Conservation (phyloP, 352 stramenopile genomes). For the Pythium rhizo-oryzae region DNA sequence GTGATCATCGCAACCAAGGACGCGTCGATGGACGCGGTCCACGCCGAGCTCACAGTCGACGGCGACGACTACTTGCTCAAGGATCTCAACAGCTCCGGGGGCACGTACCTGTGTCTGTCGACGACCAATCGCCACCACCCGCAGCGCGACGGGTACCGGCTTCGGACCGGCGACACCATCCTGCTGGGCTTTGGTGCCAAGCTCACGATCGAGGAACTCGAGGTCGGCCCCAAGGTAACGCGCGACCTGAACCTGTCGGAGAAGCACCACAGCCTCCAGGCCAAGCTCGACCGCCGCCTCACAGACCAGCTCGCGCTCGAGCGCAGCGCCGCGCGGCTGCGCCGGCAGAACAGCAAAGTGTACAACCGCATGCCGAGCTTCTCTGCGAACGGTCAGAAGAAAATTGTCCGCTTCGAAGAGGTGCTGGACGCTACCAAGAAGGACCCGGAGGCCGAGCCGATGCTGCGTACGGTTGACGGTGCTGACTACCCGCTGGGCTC, state of each 20-base stretch:
- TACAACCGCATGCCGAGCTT: conserved; percentile 16
- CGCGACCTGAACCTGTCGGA: neutral
- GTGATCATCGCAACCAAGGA: conserved; percentile 58
- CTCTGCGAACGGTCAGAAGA: conserved; percentile 13
- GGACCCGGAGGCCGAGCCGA: conserved; percentile 14
- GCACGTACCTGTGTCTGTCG: conserved; percentile 70
- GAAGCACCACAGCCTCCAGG: conserved; percentile 19
- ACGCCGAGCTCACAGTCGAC: conserved; percentile 59
- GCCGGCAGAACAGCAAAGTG: conserved; percentile 18
- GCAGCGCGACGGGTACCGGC: conserved; percentile 68
- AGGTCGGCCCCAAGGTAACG: conserved; percentile 11
- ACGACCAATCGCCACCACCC: conserved; percentile 68
- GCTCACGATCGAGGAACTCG: conserved; percentile 40
- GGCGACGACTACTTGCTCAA: conserved; percentile 68
- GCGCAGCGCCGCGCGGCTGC: conserved; percentile 8
- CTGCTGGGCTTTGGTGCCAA: conserved; percentile 43
- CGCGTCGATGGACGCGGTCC: conserved; percentile 59
- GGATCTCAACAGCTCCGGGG: conserved; percentile 48
- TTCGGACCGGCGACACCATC: conserved; percentile 56
- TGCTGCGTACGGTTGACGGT: conserved; percentile 37
- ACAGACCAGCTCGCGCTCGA: conserved; percentile 23
- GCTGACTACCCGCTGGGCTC: conserved; percentile 35
- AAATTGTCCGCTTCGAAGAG: conserved; percentile 28
- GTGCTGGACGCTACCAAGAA: conserved; percentile 22
- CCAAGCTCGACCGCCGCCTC: conserved; percentile 23